Base-by-base conservation (phyloP, 495 filamentous ascomycete species). In the Copromyces sp. region DNA sequence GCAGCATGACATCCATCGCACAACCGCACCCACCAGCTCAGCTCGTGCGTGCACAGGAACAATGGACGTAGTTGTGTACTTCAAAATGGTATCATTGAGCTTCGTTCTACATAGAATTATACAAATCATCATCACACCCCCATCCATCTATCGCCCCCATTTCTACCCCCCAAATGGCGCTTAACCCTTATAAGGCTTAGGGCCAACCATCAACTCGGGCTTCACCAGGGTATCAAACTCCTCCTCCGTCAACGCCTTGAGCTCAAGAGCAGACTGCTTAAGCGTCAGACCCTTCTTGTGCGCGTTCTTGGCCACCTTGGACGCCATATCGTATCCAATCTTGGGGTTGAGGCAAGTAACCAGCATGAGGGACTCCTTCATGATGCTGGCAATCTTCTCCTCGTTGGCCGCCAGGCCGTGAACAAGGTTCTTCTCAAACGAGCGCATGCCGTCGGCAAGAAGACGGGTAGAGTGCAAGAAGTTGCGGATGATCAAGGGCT, bases 311-410 rank as follows among this genome's bases (percentile, higher is more conserved):
- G 95, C 95, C 16, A 98, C 95, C 87, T 97, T 98, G 80, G 89
- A 93, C 68, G 95, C 95, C 91, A 94, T 95, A 80, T 99, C 95
- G 84, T 99, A 99, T 41, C 95, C 95, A 81, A 99, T 99, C 81
- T 98, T 92, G 72, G 94, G 95, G 87, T 99, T 99, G 75, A 99
- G 85, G 86, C 96, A 98, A 70, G 95, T 99, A 45, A 99, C 95
- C 72, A 99, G 87, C 95, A 99, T 99, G 78, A 99, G 87, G 82
- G 86, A 88, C 79, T 99, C 94, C 83, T 97, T 92, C 82, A 99
- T 88, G 76, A 99, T 89, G 77, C 89, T 87, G 70, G 86, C 82
- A 76, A 99, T 99, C 84, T 91, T 90, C 80, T 91, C 86, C 87
- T 98, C 94, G 84, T 99, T 97, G 61, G 95, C 95, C 83, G 93